phyloP scores from a whole-genome alignment of 768 basidiomycete genomes.

The Pulveroboletus ravenelii region DNA sequence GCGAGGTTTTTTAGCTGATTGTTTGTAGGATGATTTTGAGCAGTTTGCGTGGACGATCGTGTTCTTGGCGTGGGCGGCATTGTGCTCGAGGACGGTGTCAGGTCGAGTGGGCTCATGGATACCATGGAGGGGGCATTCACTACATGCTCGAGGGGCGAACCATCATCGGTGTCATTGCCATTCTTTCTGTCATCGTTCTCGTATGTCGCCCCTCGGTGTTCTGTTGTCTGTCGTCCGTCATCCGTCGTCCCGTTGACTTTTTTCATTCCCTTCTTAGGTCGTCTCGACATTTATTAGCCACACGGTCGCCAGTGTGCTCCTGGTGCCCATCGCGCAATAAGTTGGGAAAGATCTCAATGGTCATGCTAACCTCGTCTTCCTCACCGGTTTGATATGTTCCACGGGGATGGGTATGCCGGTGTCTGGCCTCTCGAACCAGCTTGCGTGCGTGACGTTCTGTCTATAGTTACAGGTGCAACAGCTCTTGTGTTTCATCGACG shows the following conservation, averaged over 20 bases:
- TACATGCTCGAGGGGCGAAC: constrained; percentile 55
- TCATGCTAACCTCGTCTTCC: constrained; percentile 82
- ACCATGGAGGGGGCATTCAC: constrained; percentile 66
- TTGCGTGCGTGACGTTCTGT: constrained; percentile 57
- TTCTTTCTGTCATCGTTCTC: constrained; percentile 65
- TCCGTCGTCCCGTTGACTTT: not conserved
- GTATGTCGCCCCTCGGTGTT: constrained; percentile 35
- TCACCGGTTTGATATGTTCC: constrained; percentile 89
- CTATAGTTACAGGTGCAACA: constrained; percentile 22
- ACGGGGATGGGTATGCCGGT: constrained; percentile 98
- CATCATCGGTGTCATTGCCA: constrained; percentile 66
- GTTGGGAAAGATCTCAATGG: constrained; percentile 74
- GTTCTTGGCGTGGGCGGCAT: constrained; percentile 97
- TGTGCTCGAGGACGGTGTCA: constrained; percentile 90
- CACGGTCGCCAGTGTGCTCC: constrained; percentile 91
- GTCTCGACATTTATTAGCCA: constrained; percentile 97
- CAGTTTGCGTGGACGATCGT: constrained; percentile 94
- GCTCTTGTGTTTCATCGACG: not conserved
- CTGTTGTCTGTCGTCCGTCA: no score
- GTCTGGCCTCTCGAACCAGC: constrained; percentile 98
- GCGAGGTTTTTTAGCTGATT: not conserved
- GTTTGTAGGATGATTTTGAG: constrained; percentile 82
- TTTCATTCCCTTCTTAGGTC: constrained; percentile 39
- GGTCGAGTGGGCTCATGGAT: constrained; percentile 80
- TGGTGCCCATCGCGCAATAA: constrained; percentile 94